Evolutionary conservation across 768 basidiomycete species (phyloP), one percentile per base, ranked within the genome.

Genomic region (Boletus pseudopeckii): DNA sequence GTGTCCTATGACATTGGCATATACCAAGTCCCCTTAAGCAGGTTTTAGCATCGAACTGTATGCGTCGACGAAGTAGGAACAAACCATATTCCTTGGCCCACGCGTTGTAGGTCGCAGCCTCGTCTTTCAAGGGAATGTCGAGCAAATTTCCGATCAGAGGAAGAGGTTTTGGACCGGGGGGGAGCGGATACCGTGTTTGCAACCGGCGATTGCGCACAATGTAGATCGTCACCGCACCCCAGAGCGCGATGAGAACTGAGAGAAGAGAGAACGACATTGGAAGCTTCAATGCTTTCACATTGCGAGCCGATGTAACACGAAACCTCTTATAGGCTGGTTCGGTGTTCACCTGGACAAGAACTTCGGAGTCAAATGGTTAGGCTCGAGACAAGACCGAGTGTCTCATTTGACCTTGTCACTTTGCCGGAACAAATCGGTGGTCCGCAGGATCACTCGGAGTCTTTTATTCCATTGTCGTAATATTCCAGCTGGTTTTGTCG

Each of bases 141-240:
- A 73, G 67, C 34, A 85, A 58, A 64, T 83, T 81, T 14, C 82
- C 83, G 33, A 83, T 64, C 30, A 84, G 53, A 26, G 81, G 81
- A n/a, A 75, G 67, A 8, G 75, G 75, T 42, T 64, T 74, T 2
- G 83, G 83, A 15, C 83, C 83, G 30, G 83, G 83, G 11, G 83
- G 83, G 13, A 74, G 71, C 0, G 75, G 77, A 34, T 74, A 69
- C 6, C 52, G 52, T 11, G 52, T 13, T 38, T 58, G 49, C 39
- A 38, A 44, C 50, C 34, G 55, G 54, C 55, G 57, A 15, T 22
- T 64, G 42, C 47, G 26, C 17, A 56, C 46, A 9, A 68, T 46
- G 30, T 54, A 68, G 14, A 66, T 34, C 18, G 60, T 58, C 18
- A 62, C 53, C 3, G 53, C 38, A 38, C 55, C 59, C 48, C 55